Base-by-base conservation (phyloP, 805 yeast species). In the Candida railenensis region DNA sequence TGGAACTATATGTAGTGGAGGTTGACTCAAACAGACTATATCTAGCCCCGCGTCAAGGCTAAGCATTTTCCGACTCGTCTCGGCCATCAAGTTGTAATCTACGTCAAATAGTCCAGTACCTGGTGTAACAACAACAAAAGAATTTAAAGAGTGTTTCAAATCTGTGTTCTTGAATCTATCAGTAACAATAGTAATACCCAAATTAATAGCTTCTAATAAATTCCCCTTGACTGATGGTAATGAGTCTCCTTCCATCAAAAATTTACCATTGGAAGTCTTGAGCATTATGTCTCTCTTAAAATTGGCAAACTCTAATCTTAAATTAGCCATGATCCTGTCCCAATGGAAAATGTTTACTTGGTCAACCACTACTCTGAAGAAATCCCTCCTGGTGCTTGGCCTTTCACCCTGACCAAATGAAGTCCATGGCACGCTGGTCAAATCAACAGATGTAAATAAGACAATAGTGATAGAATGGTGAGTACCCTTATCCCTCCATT, bases 101-200 rank as follows among this genome's bases (percentile, higher is more conserved):
- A 92, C 96, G 65, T 94, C 99, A 63, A 82, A 94, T 12, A 94
- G 67, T 1, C 99, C 99, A 0, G 96, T 82, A 2, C 98, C 97
- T 0, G 99, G 96, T 3, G 96, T 85, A 2, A 91, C 80, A 7
- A 94, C 73, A 46, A 91, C 81, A 41, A 89, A 86, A 65, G 94
- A 97, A n/a, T 83, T 83, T n/a, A 92, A 82, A 1, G 97, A 88
- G 51, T 91, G 94, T 49, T 94, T 78, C 43, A 94, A 71, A 61
- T 92, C 97, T 1, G 95, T 83, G 58, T 89, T 94, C 43, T 82
- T 74, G 60, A 90, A 87, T 46, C 89, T 83, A 57, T 88, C 87
- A 9, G 84, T 80, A 1, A 87, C 81, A 41, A 89, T 69, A 7
- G 91, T 82, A 21, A 94, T 77, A 0, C 96, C 95, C 54, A 92